Conservation (phyloP, 1,284 basidiomycete genomes). For the Ganoderma lingzhi region DNA sequence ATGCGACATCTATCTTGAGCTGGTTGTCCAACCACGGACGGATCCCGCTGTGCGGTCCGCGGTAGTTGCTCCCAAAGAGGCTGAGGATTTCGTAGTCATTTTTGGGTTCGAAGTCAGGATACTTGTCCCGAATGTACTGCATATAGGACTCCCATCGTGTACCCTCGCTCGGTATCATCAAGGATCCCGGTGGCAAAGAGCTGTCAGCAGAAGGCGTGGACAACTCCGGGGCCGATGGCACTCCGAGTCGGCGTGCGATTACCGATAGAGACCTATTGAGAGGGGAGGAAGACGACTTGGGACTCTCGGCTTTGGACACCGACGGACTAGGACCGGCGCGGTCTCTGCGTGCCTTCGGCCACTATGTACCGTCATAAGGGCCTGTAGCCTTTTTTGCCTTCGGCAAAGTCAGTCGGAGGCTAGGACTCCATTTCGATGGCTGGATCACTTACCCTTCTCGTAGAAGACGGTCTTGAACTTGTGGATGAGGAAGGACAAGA, state of each 20-base stretch:
- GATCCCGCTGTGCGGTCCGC: neutral
- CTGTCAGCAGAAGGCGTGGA: neutral
- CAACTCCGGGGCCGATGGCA: neutral
- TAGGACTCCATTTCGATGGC: no score
- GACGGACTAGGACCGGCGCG: neutral
- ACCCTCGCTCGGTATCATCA: neutral
- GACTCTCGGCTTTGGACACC: neutral
- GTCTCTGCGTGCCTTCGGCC: neutral
- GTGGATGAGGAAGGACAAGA: no score
- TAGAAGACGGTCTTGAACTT: no score
- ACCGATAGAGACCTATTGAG: neutral
- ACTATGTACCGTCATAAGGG: neutral
- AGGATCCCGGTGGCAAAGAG: neutral
- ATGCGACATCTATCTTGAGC: neutral
- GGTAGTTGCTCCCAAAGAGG: neutral
- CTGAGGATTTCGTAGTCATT: slow-evolving; percentile 1
- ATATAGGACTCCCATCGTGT: neutral
- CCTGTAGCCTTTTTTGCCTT: no score
- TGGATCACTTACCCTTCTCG: no score
- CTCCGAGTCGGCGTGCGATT: neutral
- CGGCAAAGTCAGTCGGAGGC: no score
- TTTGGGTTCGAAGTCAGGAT: neutral
- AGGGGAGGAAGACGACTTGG: neutral
- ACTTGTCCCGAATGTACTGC: neutral
- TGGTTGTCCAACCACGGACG: slow-evolving; percentile 1